Evolutionary conservation across 805 yeast genomes (phyloP).

Genomic region (Wickerhamiella qilinensis): DNA sequence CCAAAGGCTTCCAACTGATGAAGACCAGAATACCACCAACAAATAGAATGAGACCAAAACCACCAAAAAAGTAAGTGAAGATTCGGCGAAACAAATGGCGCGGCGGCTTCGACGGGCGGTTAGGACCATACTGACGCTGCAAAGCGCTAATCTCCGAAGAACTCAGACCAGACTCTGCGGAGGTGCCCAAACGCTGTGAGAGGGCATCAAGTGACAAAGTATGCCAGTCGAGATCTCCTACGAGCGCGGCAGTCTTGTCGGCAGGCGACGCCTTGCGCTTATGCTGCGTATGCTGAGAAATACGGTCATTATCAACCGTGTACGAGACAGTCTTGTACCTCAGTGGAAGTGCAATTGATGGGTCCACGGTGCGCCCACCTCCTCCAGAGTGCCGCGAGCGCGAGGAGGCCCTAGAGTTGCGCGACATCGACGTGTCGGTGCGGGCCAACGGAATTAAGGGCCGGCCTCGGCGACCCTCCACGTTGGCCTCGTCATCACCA

Average conservation of each 20-base stretch:
- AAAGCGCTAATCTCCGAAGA: neutral
- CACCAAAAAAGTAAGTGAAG: slow-evolving; percentile 30
- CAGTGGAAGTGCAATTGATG: neutral
- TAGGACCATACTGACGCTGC: slow-evolving; percentile 20
- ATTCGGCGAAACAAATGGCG: slow-evolving; percentile 20
- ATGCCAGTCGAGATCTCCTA: slow-evolving; percentile 4
- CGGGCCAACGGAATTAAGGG: neutral
- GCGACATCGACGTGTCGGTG: neutral
- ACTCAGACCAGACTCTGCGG: neutral
- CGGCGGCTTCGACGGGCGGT: slow-evolving; percentile 26
- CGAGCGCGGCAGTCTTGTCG: neutral
- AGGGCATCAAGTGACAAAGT: neutral
- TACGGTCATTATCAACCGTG: neutral
- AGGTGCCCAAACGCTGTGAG: neutral
- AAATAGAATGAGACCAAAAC: slow-evolving; percentile 30
- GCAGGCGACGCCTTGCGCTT: neutral
- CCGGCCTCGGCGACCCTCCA: neutral
- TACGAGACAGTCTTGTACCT: neutral
- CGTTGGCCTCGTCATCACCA: neutral
- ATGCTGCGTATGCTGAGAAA: neutral
- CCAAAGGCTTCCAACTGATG: slow-evolving; percentile 33
- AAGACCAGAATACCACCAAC: slow-evolving; percentile 29
- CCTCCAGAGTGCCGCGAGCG: neutral
- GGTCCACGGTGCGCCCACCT: neutral
- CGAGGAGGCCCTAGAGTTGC: neutral